Conservation (phyloP, 2,329 filamentous ascomycete species). For the Hortaea sp. region DNA sequence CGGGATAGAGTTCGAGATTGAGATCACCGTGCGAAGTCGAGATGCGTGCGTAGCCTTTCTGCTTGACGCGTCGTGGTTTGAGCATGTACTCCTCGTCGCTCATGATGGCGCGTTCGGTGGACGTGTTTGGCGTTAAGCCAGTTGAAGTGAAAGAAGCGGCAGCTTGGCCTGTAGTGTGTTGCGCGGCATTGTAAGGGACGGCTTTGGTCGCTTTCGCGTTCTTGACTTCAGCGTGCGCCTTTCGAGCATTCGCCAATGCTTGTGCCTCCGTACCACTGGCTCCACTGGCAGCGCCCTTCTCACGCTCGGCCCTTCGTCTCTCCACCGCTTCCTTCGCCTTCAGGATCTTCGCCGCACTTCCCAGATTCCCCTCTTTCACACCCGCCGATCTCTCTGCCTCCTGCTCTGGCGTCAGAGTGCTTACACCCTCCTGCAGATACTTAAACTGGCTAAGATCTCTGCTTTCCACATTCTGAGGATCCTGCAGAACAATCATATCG, state of each 20-base stretch:
- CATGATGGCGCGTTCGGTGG: constrained; percentile 72
- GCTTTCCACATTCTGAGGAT: constrained; percentile 79
- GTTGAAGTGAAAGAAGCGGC: constrained; percentile 95
- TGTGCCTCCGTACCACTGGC: constrained; percentile 13
- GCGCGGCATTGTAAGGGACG: constrained; percentile 70
- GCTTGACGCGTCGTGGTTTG: constrained; percentile 76
- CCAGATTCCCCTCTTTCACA: constrained; percentile 72
- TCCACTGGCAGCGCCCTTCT: constrained; percentile 23
- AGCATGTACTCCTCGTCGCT: constrained; percentile 97
- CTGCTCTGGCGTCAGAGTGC: constrained; percentile 57
- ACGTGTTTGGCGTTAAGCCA: constrained; percentile 84
- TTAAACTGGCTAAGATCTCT: constrained; percentile 82
- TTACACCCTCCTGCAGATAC: constrained; percentile 70
- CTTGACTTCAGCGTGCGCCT: constrained; percentile 33
- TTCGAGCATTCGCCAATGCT: constrained; percentile 47
- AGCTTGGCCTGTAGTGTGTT: constrained; percentile 80
- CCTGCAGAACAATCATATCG: constrained; percentile 93
- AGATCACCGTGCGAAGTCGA: constrained; percentile 76
- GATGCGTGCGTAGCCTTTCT: constrained; percentile 83
- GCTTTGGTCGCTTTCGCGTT: constrained; percentile 24
- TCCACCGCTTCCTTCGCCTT: constrained; percentile 92
- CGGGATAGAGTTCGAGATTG: constrained; percentile 81
- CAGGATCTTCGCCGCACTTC: constrained; percentile 70
- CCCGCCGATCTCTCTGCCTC: constrained; percentile 49
- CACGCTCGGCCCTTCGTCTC: constrained; percentile 66